phyloP scores from a whole-genome alignment of 306 rosid genomes.

The Begonia masoniana region DNA sequence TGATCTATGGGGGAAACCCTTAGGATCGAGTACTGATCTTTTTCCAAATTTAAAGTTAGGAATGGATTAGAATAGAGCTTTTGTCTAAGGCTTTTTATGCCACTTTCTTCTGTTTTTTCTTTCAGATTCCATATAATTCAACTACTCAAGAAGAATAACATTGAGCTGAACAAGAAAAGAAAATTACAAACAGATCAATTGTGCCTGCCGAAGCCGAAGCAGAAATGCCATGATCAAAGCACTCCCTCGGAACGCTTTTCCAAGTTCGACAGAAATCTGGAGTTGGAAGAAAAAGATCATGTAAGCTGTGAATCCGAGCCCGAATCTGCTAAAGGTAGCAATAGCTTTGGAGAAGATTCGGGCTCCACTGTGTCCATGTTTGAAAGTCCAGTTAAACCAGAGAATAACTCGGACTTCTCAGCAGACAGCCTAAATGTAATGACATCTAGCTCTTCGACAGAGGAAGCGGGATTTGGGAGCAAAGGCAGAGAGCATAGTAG shows the following conservation, averaged over 20 bases:
- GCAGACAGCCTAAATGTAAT: no score
- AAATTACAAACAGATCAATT: conserved; percentile 42
- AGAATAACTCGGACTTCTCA: no score
- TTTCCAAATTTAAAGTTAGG: background rate
- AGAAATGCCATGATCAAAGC: conserved; percentile 31
- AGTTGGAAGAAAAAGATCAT: conserved; percentile 13
- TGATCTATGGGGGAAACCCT: no score
- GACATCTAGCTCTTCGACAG: no score
- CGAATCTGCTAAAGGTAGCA: conserved; percentile 46
- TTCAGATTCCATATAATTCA: conserved; percentile 26
- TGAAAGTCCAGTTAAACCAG: background rate
- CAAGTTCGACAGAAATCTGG: conserved; percentile 16
- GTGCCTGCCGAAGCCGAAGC: conserved; percentile 47
- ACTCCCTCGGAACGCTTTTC: conserved; percentile 19
- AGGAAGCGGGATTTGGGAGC: no score
- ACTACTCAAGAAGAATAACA: conserved; percentile 6
- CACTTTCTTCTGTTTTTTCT: background rate
- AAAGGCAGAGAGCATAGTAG: background rate
- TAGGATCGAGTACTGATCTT: background rate
- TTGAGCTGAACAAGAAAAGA: conserved; percentile 50
- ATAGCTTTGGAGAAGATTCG: conserved; percentile 29
- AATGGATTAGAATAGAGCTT: background rate
- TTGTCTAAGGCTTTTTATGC: background rate
- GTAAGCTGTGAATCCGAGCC: conserved; percentile 17
- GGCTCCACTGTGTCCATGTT: conserved; percentile 25